Conservation (phyloP, 768 basidiomycete genomes). For the Rhodotorula diobovata region DNA sequence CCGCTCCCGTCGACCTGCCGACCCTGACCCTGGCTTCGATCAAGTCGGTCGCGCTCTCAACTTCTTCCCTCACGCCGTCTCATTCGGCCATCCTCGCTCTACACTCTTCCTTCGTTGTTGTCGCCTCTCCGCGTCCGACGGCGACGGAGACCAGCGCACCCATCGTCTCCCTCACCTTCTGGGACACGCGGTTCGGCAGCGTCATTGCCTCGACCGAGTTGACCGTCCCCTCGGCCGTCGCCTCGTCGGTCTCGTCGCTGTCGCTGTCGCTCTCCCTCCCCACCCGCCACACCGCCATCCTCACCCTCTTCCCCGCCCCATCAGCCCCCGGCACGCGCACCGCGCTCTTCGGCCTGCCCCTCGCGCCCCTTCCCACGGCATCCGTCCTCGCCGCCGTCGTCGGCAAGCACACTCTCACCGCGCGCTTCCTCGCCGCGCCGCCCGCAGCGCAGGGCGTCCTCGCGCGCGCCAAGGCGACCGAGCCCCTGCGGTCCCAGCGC, state of each 20-base stretch:
- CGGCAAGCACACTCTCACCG: slow-evolving; percentile 36
- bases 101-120: slow-evolving; percentile 35
- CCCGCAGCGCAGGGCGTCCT: slow-evolving; percentile 6
- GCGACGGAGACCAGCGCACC: neutral
- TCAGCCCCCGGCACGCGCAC: slow-evolving; percentile 1
- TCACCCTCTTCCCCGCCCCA: slow-evolving; percentile 13
- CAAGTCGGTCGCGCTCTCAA: slow-evolving; percentile 27
- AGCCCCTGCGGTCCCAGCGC: slow-evolving; percentile 14
- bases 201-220: slow-evolving; percentile 24
- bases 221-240: slow-evolving; percentile 35
- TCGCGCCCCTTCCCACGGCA: slow-evolving; percentile 26
- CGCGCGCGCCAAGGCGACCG: slow-evolving; percentile 21
- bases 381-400: slow-evolving; percentile 40
- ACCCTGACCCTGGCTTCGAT: slow-evolving; percentile 14
- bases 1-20: neutral
- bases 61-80: slow-evolving; percentile 1
- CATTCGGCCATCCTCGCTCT: slow-evolving; percentile 31
- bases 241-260: neutral
- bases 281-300: slow-evolving; percentile 12
- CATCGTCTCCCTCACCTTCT: slow-evolving; percentile 21
- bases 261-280: slow-evolving; percentile 20
- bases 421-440: slow-evolving; percentile 22
- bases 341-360: slow-evolving; percentile 30
- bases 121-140: slow-evolving; percentile 13
- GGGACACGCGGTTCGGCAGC: slow-evolving; percentile 38